Evolutionary conservation across 2,329 filamentous ascomycete species (phyloP), one percentile per base, ranked within the genome.

Genomic region (Lachnellula cervina): DNA sequence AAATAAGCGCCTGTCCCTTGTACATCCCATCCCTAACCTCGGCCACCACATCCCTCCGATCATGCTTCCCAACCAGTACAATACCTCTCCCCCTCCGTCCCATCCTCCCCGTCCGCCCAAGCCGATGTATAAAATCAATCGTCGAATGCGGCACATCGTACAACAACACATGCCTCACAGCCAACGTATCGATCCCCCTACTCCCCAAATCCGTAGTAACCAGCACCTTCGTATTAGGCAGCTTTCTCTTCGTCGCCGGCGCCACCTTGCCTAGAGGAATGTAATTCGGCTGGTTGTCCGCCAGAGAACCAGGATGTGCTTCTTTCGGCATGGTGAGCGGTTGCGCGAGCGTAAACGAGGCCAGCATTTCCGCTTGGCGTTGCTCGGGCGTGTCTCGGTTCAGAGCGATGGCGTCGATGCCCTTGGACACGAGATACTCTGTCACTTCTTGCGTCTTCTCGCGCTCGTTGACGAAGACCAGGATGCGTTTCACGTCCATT

Each of bases 81-180:
- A 97, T 86, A 19, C 91, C 94, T 54, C 92, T 81, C 16, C 94
- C 94, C 70, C 94, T 82, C 59, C 91, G 82, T 2, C 91, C 91
- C 90, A 97, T 97, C 35, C 94, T 83, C 0, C 94, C 94, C 1
- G 94, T 90, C 55, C 94, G 82, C 16, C 94, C 94, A 4, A 97
- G 82, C 16, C 95, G 87, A 72, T 99, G 95, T 67, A 99, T 97
- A 67, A 99, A 99, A 72, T 99, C 95, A 58, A 99, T 95, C 0
- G 91, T 96, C 0, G 90, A 96, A 69, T 97, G 93, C 4, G 94
- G 94, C n/a, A 99, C 93, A 70, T 99, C 91, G 71, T 96, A 97
- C 25, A 99, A 75, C 53, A 99, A 87, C 51, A 99, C 94, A 63
- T 96, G 90, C 55, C 89, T 82, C 17, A 97, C 93, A 17, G 90